A percentile compares a stretch with the other conserved stretches of the same genome.
Evolutionary conservation across 192 early-diverging fungal genomes (phyloP).

Genomic region (Backusella luteola): DNA sequence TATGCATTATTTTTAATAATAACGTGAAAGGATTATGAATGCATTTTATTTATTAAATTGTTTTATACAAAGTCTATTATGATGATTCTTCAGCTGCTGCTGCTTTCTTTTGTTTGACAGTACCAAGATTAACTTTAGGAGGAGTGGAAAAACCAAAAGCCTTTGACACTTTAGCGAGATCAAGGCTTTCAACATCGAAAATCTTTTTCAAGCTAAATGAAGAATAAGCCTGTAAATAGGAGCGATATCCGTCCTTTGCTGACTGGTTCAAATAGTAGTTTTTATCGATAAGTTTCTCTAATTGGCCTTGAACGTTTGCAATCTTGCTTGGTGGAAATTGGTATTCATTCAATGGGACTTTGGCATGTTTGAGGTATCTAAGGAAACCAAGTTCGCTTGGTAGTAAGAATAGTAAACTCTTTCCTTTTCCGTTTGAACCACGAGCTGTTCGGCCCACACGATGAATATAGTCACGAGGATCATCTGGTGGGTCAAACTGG

Average conservation of each 20-base stretch:
- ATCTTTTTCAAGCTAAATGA: constrained; percentile 95
- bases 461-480: constrained; percentile 96
- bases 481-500: constrained; percentile 99
- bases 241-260: constrained; percentile 96
- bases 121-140: constrained; percentile 82
- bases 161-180: constrained; percentile 88
- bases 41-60: neutral
- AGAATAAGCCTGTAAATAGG: constrained; percentile 94
- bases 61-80: constrained; percentile 6
- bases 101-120: constrained; percentile 29
- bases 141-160: constrained; percentile 97
- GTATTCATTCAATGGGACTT: constrained; percentile 99
- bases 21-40: neutral
- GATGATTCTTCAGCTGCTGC: neutral
- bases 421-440: constrained; percentile 76
- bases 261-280: constrained; percentile 98
- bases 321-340: constrained; percentile 95
- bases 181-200: constrained; percentile 89
- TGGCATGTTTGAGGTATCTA: constrained; percentile 96
- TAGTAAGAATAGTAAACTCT: constrained; percentile 91
- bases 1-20: too few relatives aligned
- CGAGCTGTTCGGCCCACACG: constrained; percentile 97
- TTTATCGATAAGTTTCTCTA: constrained; percentile 91
- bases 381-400: constrained; percentile 95
- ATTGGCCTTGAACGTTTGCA: constrained; percentile 91